phyloP scores from a whole-genome alignment of 495 filamentous ascomycete genomes.

The Tuber calosporum region DNA sequence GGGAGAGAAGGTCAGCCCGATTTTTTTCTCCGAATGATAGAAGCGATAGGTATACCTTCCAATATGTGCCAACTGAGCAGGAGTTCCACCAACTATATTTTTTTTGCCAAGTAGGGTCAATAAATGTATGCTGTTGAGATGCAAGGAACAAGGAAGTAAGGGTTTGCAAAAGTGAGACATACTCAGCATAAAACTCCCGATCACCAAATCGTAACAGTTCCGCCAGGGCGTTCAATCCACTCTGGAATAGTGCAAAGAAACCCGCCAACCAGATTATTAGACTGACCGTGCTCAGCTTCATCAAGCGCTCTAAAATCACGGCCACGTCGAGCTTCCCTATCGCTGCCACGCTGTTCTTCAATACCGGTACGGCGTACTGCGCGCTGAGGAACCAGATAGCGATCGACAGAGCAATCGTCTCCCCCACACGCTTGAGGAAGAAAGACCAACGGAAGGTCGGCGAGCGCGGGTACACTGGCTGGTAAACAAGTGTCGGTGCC shows the following conservation, averaged over 20 bases:
- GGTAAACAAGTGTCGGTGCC: slow-evolving; percentile 92
- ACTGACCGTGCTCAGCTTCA: slow-evolving; percentile 91
- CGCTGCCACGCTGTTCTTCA: slow-evolving; percentile 80
- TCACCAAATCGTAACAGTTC: slow-evolving; percentile 87
- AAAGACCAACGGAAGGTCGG: slow-evolving; percentile 73
- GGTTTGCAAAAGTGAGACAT: slow-evolving; percentile 7
- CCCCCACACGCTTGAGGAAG: slow-evolving; percentile 69
- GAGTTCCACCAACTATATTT: slow-evolving; percentile 77
- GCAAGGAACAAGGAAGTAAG: slow-evolving; percentile 2
- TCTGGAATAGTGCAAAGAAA: slow-evolving; percentile 94
- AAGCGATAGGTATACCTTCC: slow-evolving; percentile 45
- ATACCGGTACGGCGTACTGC: slow-evolving; percentile 84
- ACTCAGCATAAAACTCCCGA: slow-evolving; percentile 83
- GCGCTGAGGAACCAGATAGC: slow-evolving; percentile 90
- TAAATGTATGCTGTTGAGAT: background rate
- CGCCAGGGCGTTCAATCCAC: slow-evolving; percentile 77
- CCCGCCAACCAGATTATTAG: slow-evolving; percentile 93
- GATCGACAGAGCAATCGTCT: slow-evolving; percentile 64
- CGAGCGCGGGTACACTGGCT: slow-evolving; percentile 87
- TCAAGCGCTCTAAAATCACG: slow-evolving; percentile 75
- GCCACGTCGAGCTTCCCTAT: slow-evolving; percentile 73
- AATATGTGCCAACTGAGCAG: slow-evolving; percentile 75
- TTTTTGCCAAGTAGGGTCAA: background rate
- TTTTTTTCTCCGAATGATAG: background rate
- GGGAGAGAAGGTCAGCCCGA: background rate